Conservation (phyloP, 2,329 filamentous ascomycete genomes). For the Clonostachys rosea region DNA sequence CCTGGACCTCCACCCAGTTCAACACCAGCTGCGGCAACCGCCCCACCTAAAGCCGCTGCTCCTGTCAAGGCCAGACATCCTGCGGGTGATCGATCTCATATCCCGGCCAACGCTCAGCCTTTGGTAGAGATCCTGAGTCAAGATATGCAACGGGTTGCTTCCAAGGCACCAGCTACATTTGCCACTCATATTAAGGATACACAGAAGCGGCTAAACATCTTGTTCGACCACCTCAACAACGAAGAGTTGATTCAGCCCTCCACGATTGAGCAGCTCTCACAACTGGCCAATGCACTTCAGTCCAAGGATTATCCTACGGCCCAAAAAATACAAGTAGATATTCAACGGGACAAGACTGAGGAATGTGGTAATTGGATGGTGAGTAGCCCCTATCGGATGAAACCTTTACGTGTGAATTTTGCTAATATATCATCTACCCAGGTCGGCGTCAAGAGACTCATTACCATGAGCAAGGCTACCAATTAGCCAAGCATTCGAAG, state of each 20-base stretch:
- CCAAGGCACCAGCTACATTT: constrained; percentile 81
- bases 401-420: not conserved
- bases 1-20: constrained; percentile 20
- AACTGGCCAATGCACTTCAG: constrained; percentile 63
- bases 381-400: constrained; percentile 25
- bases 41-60: constrained; percentile 31
- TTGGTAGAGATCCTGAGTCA: constrained; percentile 76
- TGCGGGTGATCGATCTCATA: constrained; percentile 84
- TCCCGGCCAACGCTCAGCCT: constrained; percentile 69
- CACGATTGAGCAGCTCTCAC: constrained; percentile 64
- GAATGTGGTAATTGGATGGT: constrained; percentile 89
- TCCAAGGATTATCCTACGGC: constrained; percentile 65
- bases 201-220: constrained; percentile 82
- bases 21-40: constrained; percentile 41
- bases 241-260: constrained; percentile 81
- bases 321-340: constrained; percentile 65
- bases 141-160: constrained; percentile 86
- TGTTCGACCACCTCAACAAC: constrained; percentile 98
- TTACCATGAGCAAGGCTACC: constrained; percentile 76
- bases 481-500: constrained; percentile 21
- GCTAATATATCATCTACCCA: constrained; percentile 28
- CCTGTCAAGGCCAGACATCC: constrained; percentile 63
- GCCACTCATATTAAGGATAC: constrained; percentile 88
- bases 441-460: constrained; percentile 72
- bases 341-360: constrained; percentile 71